phyloP scores from a whole-genome alignment of 1,139 yeast genomes.

The Arxiozyma slooffiae region DNA sequence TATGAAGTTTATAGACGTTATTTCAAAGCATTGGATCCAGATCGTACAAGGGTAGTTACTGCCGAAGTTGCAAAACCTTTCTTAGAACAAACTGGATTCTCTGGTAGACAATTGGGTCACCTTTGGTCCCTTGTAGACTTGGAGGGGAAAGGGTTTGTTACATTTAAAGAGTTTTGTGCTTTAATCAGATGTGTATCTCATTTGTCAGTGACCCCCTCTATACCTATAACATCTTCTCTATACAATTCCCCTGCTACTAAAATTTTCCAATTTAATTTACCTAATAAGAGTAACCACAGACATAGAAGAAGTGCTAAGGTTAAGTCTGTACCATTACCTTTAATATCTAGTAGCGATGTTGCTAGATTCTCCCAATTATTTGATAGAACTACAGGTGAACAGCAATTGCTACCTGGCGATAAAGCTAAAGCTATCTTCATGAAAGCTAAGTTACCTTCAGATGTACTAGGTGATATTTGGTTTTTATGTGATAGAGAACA shows the following conservation, averaged over 20 bases:
- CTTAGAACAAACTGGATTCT: slow-evolving; percentile 75
- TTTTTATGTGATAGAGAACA: slow-evolving; percentile 69
- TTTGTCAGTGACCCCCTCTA: slow-evolving; percentile 42
- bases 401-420: slow-evolving; percentile 52
- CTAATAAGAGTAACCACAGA: background rate
- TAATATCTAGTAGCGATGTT: slow-evolving; percentile 8
- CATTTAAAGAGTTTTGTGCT: slow-evolving; percentile 69
- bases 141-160: slow-evolving; percentile 71
- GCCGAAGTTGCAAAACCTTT: slow-evolving; percentile 79
- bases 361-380: slow-evolving; percentile 55
- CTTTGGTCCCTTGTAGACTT: slow-evolving; percentile 89
- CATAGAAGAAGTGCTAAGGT: background rate
- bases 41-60: slow-evolving; percentile 67
- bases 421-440: slow-evolving; percentile 76
- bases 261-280: slow-evolving; percentile 5
- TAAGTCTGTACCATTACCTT: slow-evolving; percentile 19
- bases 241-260: slow-evolving; percentile 24
- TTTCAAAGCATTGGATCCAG: slow-evolving; percentile 71
- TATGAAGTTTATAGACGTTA: slow-evolving; percentile 61
- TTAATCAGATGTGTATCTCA: slow-evolving; percentile 87
- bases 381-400: slow-evolving; percentile 44
- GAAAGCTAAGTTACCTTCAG: slow-evolving; percentile 74
- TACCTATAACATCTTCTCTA: slow-evolving; percentile 17
- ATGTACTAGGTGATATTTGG: slow-evolving; percentile 80
- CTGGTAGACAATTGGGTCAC: slow-evolving; percentile 70